Percentiles rank a stretch among this genome's conserved stretches.
phyloP scores from a whole-genome alignment of 2,329 filamentous ascomycete species.

The Cladosporium sp. region DNA sequence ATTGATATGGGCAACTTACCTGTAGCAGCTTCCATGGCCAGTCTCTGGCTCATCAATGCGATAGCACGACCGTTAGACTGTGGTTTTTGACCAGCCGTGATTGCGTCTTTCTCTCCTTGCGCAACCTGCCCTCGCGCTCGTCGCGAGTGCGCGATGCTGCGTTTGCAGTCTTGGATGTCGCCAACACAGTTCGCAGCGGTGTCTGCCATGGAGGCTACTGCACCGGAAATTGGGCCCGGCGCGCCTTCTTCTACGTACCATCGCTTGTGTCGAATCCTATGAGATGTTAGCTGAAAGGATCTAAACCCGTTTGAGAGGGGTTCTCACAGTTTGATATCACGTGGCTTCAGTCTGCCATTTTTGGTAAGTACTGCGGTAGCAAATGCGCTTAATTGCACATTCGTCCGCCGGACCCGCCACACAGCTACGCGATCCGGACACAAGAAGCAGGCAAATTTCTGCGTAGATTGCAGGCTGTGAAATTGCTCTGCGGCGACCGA shows the following conservation, averaged over 20 bases:
- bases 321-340: conserved; percentile 17
- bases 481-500: conserved; percentile 42
- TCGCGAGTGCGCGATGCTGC: not conserved
- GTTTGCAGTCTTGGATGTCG: conserved; percentile 8
- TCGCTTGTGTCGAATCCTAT: conserved; percentile 5
- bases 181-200: not conserved
- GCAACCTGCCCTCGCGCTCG: not conserved
- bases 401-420: conserved; percentile 68
- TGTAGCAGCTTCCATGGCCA: conserved; percentile 54
- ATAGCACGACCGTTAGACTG: conserved; percentile 24
- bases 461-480: conserved; percentile 52
- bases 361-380: conserved; percentile 61
- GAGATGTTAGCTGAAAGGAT: not conserved
- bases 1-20: conserved; percentile 58
- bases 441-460: conserved; percentile 64
- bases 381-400: conserved; percentile 65
- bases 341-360: conserved; percentile 30
- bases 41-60: conserved; percentile 23
- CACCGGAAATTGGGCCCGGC: not conserved
- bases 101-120: conserved; percentile 10
- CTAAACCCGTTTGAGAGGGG: not conserved
- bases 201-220: not conserved
- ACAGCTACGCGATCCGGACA: conserved; percentile 65
- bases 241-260: conserved; percentile 12
- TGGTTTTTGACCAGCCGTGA: conserved; percentile 18